Evolutionary conservation across 257 asterid species (phyloP), one percentile per base, ranked within the genome.

Genomic region (Euphrasia confusa): DNA sequence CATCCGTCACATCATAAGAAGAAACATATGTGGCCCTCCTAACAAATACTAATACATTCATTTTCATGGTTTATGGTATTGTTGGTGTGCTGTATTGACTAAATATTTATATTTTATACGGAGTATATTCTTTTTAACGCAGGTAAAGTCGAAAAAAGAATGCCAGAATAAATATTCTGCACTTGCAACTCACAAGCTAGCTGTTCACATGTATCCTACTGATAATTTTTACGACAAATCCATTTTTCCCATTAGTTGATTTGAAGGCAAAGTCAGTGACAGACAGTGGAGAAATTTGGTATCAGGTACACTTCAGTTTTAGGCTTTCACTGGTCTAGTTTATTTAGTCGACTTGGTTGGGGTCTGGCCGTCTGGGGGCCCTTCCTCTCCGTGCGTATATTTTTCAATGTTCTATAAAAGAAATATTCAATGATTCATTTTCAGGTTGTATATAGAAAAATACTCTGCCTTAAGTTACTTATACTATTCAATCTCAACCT

Each of bases 131-230:
- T 58, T 24, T 60, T 35, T 54, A 53, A 66, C 69, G 60, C 76
- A 77, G 83, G 72, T 63, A 32, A 68, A 65, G 70, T 61, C 69
- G 67, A 59, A 33, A 60, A 50, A 60, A 60, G 37, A 40, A 21
- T 33, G 53, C 45, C 30, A 47, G 10, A 55, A 27, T 68, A 33
- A 30, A 30, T 44, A 37, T 33, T 60, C 68, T 33, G 54, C 68
- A 40, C 61, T 24, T 15, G 14, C 14, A 12, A 67, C 44, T 60
- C 26, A 5, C 30, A 37, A 14, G 55, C 5, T 54, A 26, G 35
- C 13, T 21, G 35, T 26, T 54, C 33, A 24, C 58, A 50, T 50
- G 11, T 15, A 21, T 52, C 18, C 18, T 7, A 27, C 45, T 30
- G 40, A 57, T 49, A 27, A 42, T 12, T 37, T 26, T 32, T 32